Evolutionary conservation across 1,139 yeast species (phyloP), one percentile per base, ranked within the genome.

Genomic region (Pichia sp.): DNA sequence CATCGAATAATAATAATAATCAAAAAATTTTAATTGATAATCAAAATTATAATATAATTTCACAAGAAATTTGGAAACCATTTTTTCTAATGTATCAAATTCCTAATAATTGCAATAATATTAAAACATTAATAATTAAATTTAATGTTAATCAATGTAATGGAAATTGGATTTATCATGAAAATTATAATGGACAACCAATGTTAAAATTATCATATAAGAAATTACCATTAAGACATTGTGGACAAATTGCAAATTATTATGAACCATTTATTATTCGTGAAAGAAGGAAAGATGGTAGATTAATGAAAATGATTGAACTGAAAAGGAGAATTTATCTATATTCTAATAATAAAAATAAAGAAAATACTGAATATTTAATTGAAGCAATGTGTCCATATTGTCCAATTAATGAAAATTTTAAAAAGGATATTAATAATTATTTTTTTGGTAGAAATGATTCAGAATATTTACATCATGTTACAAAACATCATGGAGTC

Each of bases 401-500:
- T 43, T 59, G 63, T 47, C 43, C 47, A 30, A n/a, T 44, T 8
- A 40, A 51, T n/a, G n/a, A 24, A 22, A 32, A 22, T 11, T 22
- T 22, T 32, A 10, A 22, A 2, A 22, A 22, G 5, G 23, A 32
- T 32, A 10, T 32, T 5, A 22, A 52, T 31, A 48, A 45, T 28
- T 39, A 48, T 4, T 60, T 60, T 37, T 53, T 51, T 30, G 56
- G 55, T 24, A 47, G 60, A 47, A 58, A 54, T 45, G 53, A 57
- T 22, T 58, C 63, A 3, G 57, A 54, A 30, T 60, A 60, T 43
- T 45, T 60, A 22, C 64, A 60, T 35, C 64, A 60, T 47, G 54
- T 60, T 31, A 59, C 62, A 2, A 58, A 58, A 37, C 54, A 52
- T 23, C 64, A 60, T 44, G 63, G 63, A 3, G 57, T 59, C 6